Base-by-base conservation (phyloP, 352 stramenopile species). In the Phytophthora tubulina region DNA sequence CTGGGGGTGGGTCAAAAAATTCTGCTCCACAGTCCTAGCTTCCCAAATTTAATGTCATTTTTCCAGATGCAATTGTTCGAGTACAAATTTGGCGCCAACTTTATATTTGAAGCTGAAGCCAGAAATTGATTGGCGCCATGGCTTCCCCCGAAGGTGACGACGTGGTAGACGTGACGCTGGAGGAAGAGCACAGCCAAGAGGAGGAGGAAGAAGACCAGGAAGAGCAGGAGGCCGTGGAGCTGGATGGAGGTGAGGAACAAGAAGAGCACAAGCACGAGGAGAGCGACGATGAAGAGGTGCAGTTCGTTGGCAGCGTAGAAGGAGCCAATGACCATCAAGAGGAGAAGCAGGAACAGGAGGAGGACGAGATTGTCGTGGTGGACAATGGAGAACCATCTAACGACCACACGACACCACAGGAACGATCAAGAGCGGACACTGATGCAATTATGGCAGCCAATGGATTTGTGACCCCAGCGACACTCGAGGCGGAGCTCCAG, bases 401-500 rank as follows among this genome's bases (percentile, higher is more conserved):
- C 17, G 49, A n/a, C 27, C 46, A 48, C 13, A 41, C 15, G 1
- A 63, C 21, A 3, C 62, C 8, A n/a, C 21, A 27, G 3, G 15
- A 72, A 44, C 48, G 48, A 13, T 82, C 67, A 15, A 73, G n/a
- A 41, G 67, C 67, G 9, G 61, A 73, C 6, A 62, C 58, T 0
- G 58, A 76, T 21, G 63, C 49, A 32, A 44, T 73, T 3, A 54
- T 75, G 58, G 64, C 59, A 15, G 57, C 57, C n/a, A 70, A 74
- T 2, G 69, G 55, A 38, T 60, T 53, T 11, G 60, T 81, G 38
- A 79, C 45, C 0, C 15, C 38, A 3, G 59, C 62, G 2, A 75
- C 63, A 1, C 38, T 84, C 8, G 70, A 84, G 54, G 60, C 39
- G 4, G 82, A 89, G 44, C 52, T 89, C 49, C 82, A 88, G 63